phyloP scores from a whole-genome alignment of 345 rosid genomes.

The Clausena lansium region DNA sequence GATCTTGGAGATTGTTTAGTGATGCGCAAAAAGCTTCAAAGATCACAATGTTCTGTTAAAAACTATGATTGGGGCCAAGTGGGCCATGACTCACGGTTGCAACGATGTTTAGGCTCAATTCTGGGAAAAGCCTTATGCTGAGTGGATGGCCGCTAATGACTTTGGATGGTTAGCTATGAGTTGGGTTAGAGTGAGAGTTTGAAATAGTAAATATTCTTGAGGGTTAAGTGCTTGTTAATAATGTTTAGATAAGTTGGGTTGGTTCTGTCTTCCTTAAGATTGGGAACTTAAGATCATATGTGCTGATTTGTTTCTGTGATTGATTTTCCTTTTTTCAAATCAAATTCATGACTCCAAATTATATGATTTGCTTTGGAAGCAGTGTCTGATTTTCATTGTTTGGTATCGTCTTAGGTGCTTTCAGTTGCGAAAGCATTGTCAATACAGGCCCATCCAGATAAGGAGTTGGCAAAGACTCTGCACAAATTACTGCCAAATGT shows the following conservation, averaged over 20 bases:
- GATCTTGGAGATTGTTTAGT: background rate
- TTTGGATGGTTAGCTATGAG: conserved; percentile 41
- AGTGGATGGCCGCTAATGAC: conserved; percentile 66
- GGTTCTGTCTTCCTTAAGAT: conserved; percentile 46
- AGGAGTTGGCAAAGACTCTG: conserved; percentile 64
- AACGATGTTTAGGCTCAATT: conserved; percentile 53
- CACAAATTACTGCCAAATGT: conserved; percentile 73
- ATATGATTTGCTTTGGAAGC: background rate
- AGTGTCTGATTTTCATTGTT: background rate
- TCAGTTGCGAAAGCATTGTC: conserved; percentile 90
- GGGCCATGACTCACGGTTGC: conserved; percentile 66
- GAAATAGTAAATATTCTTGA: conserved; percentile 54
- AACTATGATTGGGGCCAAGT: conserved; percentile 76
- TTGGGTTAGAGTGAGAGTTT: conserved; percentile 32
- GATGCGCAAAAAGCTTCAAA: conserved; percentile 26
- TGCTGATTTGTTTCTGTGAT: background rate
- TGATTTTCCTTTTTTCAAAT: background rate
- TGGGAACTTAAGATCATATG: background rate
- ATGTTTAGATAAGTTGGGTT: conserved; percentile 75
- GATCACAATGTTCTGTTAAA: conserved; percentile 63
- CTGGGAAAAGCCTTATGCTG: conserved; percentile 60
- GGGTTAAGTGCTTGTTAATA: conserved; percentile 57
- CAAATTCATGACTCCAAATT: background rate
- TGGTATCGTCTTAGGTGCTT: conserved; percentile 57
- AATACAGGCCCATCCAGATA: conserved; percentile 98